phyloP scores from a whole-genome alignment of 1,284 basidiomycete genomes.

The Sporisorium graminicola region DNA sequence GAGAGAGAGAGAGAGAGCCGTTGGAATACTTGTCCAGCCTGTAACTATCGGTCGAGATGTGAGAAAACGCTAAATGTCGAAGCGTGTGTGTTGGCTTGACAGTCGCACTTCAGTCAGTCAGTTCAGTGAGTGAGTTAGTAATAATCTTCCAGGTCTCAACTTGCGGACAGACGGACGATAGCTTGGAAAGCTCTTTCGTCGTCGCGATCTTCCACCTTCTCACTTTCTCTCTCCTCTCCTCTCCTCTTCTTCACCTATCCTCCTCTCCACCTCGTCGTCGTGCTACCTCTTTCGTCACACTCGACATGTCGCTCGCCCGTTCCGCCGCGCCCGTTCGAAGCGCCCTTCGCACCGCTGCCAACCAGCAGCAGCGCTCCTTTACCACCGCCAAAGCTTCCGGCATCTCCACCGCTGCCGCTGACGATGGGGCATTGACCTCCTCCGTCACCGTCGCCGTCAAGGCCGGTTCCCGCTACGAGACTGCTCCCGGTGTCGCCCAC shows the following conservation, averaged over 20 bases:
- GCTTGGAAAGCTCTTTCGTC: background rate
- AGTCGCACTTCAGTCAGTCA: background rate
- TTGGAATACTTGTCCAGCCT: background rate
- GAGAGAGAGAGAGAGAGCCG: background rate
- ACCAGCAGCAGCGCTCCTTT: conserved; percentile 45
- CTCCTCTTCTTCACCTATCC: conserved; percentile 5
- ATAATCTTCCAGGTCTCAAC: conserved; percentile 1
- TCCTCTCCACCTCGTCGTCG: background rate
- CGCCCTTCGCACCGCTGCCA: conserved; percentile 40
- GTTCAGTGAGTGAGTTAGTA: too few relatives aligned
- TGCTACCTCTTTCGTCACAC: background rate
- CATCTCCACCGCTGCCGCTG: conserved; percentile 54
- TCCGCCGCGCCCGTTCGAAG: conserved; percentile 50
- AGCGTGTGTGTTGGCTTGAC: background rate
- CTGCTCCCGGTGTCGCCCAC: conserved; percentile 61
- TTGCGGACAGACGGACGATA: background rate
- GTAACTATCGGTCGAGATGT: conserved; percentile 22
- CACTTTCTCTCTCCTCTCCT: too few relatives aligned
- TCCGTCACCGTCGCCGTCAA: conserved; percentile 64
- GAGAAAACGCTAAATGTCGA: background rate
- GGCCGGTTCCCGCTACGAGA: conserved; percentile 63
- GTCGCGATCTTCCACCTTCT: conserved; percentile 34
- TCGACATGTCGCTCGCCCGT: conserved; percentile 52
- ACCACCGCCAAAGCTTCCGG: conserved; percentile 56
- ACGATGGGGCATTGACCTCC: conserved; percentile 61